phyloP scores from a whole-genome alignment of 2,329 filamentous ascomycete genomes.

The Fusarium fracticaudum region DNA sequence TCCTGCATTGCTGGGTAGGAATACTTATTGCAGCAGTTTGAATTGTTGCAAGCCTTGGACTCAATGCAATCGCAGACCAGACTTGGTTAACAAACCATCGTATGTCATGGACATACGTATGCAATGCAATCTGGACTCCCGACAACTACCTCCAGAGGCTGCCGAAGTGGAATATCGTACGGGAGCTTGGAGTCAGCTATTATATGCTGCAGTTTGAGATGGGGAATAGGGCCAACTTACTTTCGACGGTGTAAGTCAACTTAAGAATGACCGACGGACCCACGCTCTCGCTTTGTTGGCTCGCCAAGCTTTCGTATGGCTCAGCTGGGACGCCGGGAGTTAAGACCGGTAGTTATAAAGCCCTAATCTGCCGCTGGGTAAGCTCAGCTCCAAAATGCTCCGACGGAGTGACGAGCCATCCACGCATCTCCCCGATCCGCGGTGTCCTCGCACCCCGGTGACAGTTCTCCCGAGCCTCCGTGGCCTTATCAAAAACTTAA shows the following conservation, averaged over 20 bases:
- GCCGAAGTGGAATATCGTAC: accelerated
- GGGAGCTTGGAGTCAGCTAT: not conserved
- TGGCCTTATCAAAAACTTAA: not conserved
- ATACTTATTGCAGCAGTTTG: too few relatives aligned
- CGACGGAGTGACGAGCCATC: not conserved
- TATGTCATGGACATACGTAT: accelerated
- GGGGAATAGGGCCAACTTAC: accelerated
- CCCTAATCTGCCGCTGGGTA: accelerated
- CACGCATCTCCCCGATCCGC: not conserved
- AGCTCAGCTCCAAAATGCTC: not conserved
- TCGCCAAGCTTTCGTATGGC: accelerated
- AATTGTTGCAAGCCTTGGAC: not conserved
- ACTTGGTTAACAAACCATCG: not conserved
- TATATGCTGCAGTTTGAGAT: too few relatives aligned
- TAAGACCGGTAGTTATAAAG: not conserved
- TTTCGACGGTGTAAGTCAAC: not conserved
- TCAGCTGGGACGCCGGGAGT: not conserved
- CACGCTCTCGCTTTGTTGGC: not conserved
- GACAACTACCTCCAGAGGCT: accelerated
- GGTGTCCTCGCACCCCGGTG: not conserved
- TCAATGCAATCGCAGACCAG: accelerated
- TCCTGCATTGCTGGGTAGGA: not conserved
- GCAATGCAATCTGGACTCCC: not conserved
- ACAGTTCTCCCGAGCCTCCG: not conserved
- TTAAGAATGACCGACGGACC: not conserved